Conservation (phyloP, 2,329 filamentous ascomycete species). For the Cladosporium sp. region DNA sequence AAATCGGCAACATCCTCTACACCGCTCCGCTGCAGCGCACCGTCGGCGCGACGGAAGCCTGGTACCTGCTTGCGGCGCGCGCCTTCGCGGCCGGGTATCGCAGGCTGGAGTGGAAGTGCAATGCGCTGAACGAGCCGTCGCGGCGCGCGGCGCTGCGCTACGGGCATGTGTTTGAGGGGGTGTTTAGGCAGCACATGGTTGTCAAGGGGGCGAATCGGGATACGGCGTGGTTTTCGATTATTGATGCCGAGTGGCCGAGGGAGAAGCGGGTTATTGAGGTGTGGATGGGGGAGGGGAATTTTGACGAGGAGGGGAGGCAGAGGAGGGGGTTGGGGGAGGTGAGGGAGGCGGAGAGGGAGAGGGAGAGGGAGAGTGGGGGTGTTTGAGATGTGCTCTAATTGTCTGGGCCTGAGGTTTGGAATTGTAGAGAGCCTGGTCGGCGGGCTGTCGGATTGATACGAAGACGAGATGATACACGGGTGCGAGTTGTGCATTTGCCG, state of each 20-base stretch:
- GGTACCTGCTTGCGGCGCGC: constrained; percentile 49
- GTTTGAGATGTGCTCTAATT: too few relatives aligned
- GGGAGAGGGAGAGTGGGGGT: too few relatives aligned
- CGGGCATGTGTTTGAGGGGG: constrained; percentile 55
- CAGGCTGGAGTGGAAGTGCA: constrained; percentile 60
- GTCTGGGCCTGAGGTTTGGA: too few relatives aligned
- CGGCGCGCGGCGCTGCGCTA: constrained; percentile 49
- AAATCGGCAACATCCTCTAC: constrained; percentile 54
- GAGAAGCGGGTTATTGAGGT: constrained; percentile 42
- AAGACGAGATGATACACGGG: too few relatives aligned
- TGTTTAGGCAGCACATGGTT: constrained; percentile 57
- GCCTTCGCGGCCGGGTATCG: constrained; percentile 48
- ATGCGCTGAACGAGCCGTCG: constrained; percentile 50
- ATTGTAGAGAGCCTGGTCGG: too few relatives aligned
- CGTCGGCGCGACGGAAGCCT: constrained; percentile 50
- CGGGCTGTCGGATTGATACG: too few relatives aligned
- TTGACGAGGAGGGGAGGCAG: constrained; percentile 50
- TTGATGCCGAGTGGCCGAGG: constrained; percentile 52
- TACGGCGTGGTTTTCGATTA: constrained; percentile 55
- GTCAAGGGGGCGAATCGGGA: constrained; percentile 52
- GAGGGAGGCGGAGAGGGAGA: constrained; percentile 14
- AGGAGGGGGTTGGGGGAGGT: constrained; percentile 38
- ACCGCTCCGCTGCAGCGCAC: constrained; percentile 48
- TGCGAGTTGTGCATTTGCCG: too few relatives aligned
- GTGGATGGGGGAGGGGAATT: constrained; percentile 54